These are phyloP conservation scores for Gonapodya prolifera DNA, from an alignment of 192 early-diverging fungal genomes.

Conservation along the genomic window DNA sequence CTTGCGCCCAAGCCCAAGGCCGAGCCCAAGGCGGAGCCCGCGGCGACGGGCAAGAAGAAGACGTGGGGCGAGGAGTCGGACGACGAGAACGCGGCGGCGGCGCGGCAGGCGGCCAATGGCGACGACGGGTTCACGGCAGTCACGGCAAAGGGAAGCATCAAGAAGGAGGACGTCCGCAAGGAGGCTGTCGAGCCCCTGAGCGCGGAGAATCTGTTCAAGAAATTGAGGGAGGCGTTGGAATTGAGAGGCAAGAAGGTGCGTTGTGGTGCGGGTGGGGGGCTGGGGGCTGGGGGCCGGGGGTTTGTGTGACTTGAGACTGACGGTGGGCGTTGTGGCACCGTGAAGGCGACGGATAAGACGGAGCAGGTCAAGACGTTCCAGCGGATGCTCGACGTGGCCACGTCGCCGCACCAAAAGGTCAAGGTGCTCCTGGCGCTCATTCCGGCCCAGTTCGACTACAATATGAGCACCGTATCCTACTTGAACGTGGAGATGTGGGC, in stretches of 20 bases:
- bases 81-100: constrained; percentile 12
- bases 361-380: constrained; percentile 59
- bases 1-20: constrained; percentile 8
- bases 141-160: constrained; percentile 17
- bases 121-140: constrained; percentile 33
- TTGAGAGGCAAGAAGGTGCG: constrained; percentile 82
- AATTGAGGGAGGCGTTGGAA: constrained; percentile 60
- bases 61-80: constrained; percentile 11
- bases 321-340: too few species aligned
- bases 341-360: constrained; percentile 74
- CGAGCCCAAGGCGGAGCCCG: constrained; percentile 15
- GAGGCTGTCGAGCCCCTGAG: constrained; percentile 21
- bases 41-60: constrained; percentile 13
- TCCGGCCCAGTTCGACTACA: constrained; percentile 78
- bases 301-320: constrained; percentile 7
- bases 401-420: constrained; percentile 63
- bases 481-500: constrained; percentile 77
- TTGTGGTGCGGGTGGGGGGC: not conserved
- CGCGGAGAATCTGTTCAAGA: constrained; percentile 68
- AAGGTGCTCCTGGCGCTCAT: constrained; percentile 76
- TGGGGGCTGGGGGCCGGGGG: not conserved
- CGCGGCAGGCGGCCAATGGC: constrained; percentile 12
- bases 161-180: not conserved
- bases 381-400: constrained; percentile 43
- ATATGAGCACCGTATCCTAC: constrained; percentile 44